A percentile compares a stretch with the other conserved stretches of the same genome.
phyloP scores from a whole-genome alignment of 495 filamentous ascomycete species.

The Neurospora sp. region DNA sequence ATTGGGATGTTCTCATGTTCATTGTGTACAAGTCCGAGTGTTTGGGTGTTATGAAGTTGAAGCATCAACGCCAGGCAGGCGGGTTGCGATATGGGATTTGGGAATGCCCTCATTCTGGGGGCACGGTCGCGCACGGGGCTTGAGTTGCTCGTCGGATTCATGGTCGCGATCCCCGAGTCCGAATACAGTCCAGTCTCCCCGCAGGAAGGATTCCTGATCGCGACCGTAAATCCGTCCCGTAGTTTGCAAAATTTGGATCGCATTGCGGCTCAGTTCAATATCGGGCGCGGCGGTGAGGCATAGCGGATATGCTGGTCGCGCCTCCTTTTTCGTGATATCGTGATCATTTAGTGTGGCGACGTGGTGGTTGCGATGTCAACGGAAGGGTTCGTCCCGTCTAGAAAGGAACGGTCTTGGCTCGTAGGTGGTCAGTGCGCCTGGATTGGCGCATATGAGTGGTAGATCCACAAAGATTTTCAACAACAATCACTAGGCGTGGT shows the following conservation, averaged over 20 bases:
- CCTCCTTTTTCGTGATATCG: not conserved
- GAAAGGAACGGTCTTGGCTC: not conserved
- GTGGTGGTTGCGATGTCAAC: not conserved
- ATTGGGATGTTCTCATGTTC: not conserved
- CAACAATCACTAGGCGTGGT: not conserved
- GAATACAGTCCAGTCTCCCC: not conserved
- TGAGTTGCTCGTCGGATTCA: not conserved
- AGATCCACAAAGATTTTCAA: not conserved
- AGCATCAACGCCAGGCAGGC: not conserved
- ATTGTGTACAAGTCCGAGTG: not conserved
- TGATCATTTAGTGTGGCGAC: not conserved
- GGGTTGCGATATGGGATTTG: not conserved
- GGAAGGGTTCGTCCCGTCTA: not conserved
- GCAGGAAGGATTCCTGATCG: not conserved
- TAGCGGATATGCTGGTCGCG: not conserved
- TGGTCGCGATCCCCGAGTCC: not conserved
- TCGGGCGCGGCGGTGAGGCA: not conserved
- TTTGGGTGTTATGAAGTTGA: not conserved
- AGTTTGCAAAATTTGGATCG: not conserved
- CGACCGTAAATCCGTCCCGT: not conserved
- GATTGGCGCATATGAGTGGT: not conserved
- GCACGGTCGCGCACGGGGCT: not conserved
- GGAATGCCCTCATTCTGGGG: not conserved
- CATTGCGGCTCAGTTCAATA: not conserved
- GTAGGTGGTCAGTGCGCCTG: not conserved